Evolutionary conservation across 2,329 filamentous ascomycete species (phyloP), one percentile per base, ranked within the genome.

Genomic region (Aschersonia sp.): DNA sequence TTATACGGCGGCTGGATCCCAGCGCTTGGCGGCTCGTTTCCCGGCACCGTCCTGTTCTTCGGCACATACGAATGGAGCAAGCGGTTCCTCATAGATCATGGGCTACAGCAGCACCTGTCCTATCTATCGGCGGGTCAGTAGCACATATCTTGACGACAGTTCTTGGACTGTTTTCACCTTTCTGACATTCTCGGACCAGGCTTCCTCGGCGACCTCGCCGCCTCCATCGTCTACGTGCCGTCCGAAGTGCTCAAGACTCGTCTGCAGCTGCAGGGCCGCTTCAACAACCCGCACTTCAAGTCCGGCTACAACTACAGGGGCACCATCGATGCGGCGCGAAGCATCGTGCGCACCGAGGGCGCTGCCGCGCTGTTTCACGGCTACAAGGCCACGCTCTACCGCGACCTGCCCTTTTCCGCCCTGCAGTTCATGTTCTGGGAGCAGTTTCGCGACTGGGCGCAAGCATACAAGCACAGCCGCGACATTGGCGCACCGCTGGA

Each of bases 351-450:
- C 40, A 74, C 76, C 42, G 92, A 98, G 68, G 94, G 92, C 1
- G 73, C 88, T 47, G 73, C 78, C 0, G 92, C 94, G 20, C 75
- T 98, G 30, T 98, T 96, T 64, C 84, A 94, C 57, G 92, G 92
- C n/a, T 98, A 94, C 70, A 92, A 92, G 63, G 92, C 92, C 9
- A 98, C 92, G 0, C 78, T 98, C 3, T 92, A 86, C 67, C 84
- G 92, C 50, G 92, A 98, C 58, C 74, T 98, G 29, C 92, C 92
- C 2, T 98, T 96, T 61, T 97, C 91, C 0, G 92, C 92, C 1
- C 69, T 98, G 9, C 92, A 98, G 61, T 97, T 98, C 65, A 91
- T 94, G 58, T 96, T 98, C 62, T 98, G 95, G 71, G 92, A 98
- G 65, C 87, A 97, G 64, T 89, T 89, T 61, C 86, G 89, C 58